Evolutionary conservation across 208 protist species (phyloP).

Genomic region (Acanthamoeba castellanii): DNA sequence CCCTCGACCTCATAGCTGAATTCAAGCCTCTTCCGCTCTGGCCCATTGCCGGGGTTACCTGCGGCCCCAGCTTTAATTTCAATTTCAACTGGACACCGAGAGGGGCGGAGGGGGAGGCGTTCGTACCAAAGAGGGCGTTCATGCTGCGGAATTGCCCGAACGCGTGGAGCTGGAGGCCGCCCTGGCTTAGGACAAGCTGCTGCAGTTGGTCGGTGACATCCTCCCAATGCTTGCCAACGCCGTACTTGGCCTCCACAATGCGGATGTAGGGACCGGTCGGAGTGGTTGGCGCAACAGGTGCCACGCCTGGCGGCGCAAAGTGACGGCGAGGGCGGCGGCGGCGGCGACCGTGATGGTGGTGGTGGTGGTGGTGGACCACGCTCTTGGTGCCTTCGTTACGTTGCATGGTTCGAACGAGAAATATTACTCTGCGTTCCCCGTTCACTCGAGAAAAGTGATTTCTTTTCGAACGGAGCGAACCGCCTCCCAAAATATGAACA

Average conservation of each 20-base stretch:
- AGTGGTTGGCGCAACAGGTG: background rate
- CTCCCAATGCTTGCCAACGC: background rate
- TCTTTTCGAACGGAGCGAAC: too few species aligned
- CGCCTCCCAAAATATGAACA: too few species aligned
- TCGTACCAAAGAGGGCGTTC: slow-evolving; percentile 6
- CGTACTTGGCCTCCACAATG: slow-evolving; percentile 11
- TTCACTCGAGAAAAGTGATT: background rate
- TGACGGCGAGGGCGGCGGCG: background rate
- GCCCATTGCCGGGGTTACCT: background rate
- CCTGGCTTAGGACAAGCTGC: background rate
- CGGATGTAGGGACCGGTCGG: background rate
- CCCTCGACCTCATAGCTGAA: slow-evolving; percentile 16
- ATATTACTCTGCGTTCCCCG: background rate
- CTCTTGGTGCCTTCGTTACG: background rate
- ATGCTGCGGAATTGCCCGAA: background rate
- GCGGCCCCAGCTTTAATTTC: too few species aligned
- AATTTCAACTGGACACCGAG: too few species aligned
- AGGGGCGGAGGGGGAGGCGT: too few species aligned
- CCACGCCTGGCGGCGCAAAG: background rate
- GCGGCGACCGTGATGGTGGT: background rate
- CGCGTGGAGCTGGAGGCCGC: background rate
- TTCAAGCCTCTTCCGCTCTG: background rate
- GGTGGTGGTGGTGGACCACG: background rate
- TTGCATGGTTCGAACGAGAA: too few species aligned
- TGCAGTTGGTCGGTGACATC: slow-evolving; percentile 4